phyloP scores from a whole-genome alignment of 192 early-diverging fungal species.

The Mortierella claussenii region DNA sequence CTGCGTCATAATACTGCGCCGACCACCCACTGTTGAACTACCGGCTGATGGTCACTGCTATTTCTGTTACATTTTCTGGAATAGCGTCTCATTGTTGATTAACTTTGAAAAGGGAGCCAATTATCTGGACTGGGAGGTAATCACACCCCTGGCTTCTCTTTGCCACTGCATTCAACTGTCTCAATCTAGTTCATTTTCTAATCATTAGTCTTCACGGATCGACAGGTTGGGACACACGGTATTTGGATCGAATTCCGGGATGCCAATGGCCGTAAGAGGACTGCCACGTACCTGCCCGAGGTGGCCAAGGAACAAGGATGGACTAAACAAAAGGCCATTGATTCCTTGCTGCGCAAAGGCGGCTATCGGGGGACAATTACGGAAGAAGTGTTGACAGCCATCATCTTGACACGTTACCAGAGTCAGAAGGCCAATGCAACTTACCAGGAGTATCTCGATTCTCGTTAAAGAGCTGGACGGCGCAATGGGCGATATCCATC shows the following conservation, averaged over 20 bases:
- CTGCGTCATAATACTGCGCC: no score
- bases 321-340: constrained; percentile 86
- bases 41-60: no score
- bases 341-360: constrained; percentile 89
- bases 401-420: constrained; percentile 88
- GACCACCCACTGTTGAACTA: no score
- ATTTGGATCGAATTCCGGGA: constrained; percentile 91
- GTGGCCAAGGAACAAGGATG: constrained; percentile 90
- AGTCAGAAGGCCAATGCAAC: constrained; percentile 74
- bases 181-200: no score
- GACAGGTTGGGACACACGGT: constrained; percentile 84
- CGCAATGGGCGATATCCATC: no score
- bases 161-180: no score
- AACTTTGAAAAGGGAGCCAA: constrained; percentile 84
- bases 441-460: constrained; percentile 76
- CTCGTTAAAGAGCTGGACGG: no score
- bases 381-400: constrained; percentile 59
- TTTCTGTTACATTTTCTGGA: neutral
- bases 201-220: no score
- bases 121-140: constrained; percentile 87
- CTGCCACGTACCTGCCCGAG: constrained; percentile 94
- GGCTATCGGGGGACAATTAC: constrained; percentile 76
- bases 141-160: neutral
- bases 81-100: constrained; percentile 83
- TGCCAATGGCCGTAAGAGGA: constrained; percentile 58